A percentile compares a stretch with the other conserved stretches of the same genome.
phyloP scores from a whole-genome alignment of 495 filamentous ascomycete genomes.

The Chaetomium fimeti region DNA sequence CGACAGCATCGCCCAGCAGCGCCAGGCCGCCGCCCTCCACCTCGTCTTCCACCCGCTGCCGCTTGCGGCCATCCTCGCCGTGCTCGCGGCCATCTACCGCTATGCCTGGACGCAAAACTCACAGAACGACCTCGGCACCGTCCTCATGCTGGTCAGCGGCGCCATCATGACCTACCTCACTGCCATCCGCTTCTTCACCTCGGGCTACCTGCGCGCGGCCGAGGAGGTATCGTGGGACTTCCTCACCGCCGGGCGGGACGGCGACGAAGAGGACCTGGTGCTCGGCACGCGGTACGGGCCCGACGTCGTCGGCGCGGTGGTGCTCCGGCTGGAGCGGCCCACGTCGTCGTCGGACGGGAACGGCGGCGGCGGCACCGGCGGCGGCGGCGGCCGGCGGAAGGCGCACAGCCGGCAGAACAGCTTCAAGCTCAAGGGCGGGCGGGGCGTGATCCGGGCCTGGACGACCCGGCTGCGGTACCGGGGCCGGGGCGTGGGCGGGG shows the following conservation, averaged over 20 bases:
- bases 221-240: constrained; percentile 44
- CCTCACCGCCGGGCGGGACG: constrained; percentile 26
- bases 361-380: constrained; percentile 26
- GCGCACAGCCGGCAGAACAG: constrained; percentile 12
- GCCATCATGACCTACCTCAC: constrained; percentile 44
- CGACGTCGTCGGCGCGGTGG: constrained; percentile 45
- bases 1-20: constrained; percentile 50
- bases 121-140: constrained; percentile 37
- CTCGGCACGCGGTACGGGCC: constrained; percentile 44
- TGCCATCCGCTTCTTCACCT: constrained; percentile 43
- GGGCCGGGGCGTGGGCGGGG: constrained; percentile 63
- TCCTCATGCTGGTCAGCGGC: constrained; percentile 36
- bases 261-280: constrained; percentile 42
- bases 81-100: constrained; percentile 38
- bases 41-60: constrained; percentile 45
- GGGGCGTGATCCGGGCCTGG: constrained; percentile 68
- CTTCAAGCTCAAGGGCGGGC: constrained; percentile 41
- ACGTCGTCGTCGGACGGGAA: constrained; percentile 5
- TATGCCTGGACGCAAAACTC: constrained; percentile 32
- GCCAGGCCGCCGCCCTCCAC: constrained; percentile 40
- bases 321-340: constrained; percentile 43
- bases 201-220: constrained; percentile 42
- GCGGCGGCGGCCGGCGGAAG: background rate
- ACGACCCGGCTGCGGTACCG: constrained; percentile 68
- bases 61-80: constrained; percentile 32